Conservation (phyloP, 768 basidiomycete species). For the Solioccasus polychromus region DNA sequence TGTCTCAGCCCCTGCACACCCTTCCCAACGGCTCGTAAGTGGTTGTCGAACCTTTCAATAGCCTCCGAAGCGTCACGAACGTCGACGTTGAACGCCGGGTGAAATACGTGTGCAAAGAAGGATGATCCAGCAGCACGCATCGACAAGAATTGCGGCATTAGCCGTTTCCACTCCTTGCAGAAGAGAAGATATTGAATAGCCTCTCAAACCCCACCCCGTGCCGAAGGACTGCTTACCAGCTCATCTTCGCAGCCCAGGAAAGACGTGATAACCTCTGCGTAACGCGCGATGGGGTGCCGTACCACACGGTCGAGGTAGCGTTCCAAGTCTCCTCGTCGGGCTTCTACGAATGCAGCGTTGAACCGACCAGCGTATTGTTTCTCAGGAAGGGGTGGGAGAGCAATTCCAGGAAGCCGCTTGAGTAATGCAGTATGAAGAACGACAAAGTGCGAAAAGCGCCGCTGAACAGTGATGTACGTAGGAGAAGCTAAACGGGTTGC, state of each 20-base stretch:
- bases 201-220: not conserved
- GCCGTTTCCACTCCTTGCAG: conserved; percentile 66
- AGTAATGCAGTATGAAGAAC: conserved; percentile 70
- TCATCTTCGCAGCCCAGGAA: conserved; percentile 80
- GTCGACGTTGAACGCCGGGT: conserved; percentile 84
- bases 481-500: conserved; percentile 34
- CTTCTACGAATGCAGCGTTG: conserved; percentile 78
- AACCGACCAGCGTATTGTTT: conserved; percentile 84
- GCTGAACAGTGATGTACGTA: conserved; percentile 66
- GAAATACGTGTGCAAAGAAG: conserved; percentile 78
- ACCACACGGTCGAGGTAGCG: conserved; percentile 69
- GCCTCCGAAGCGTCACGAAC: conserved; percentile 61
- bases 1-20: conserved; percentile 66
- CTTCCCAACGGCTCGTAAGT: conserved; percentile 62
- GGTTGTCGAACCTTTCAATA: conserved; percentile 59
- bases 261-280: conserved; percentile 75
- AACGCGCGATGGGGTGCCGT: conserved; percentile 73
- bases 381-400: conserved; percentile 79
- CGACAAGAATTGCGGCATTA: conserved; percentile 57
- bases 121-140: conserved; percentile 67
- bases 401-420: conserved; percentile 69
- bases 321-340: conserved; percentile 76
- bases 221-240: conserved; percentile 45
- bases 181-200: not conserved
- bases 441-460: conserved; percentile 85